Conservation (phyloP, 2,329 filamentous ascomycete species). For the Aspergillus caelatus region DNA sequence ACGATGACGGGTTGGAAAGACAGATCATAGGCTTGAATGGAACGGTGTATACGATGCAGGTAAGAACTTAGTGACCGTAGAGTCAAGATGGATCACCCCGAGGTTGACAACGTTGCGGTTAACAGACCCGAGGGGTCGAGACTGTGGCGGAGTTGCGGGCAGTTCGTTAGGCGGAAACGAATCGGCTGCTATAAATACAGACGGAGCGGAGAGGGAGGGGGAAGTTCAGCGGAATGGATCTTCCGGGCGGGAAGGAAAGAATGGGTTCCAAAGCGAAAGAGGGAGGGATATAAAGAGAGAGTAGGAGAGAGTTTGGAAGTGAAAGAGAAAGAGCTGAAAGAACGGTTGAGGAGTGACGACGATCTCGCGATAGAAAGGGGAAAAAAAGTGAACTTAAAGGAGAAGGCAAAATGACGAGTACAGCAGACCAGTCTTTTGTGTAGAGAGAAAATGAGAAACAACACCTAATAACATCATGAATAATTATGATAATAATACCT, state of each 20-base stretch:
- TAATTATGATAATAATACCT: background rate
- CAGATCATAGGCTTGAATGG: constrained; percentile 32
- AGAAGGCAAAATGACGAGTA: constrained; percentile 19
- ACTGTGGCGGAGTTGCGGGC: constrained; percentile 9
- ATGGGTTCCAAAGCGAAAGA: background rate
- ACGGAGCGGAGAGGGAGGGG: constrained; percentile 3
- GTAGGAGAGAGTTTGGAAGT: background rate
- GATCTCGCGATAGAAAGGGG: constrained; percentile 22
- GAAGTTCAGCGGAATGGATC: constrained; percentile 8
- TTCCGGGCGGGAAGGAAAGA: background rate
- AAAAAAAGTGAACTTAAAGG: constrained; percentile 27
- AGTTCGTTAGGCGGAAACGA: constrained; percentile 6
- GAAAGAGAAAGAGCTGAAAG: background rate
- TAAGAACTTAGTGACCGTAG: background rate
- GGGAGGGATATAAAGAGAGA: background rate
- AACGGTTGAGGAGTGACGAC: constrained; percentile 4
- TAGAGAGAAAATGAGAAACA: background rate
- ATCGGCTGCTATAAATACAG: constrained; percentile 1
- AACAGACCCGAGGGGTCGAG: constrained; percentile 3
- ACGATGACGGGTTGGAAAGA: constrained; percentile 22
- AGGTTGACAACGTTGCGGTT: constrained; percentile 2
- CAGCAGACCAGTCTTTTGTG: background rate
- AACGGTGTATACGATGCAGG: background rate
- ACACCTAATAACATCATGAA: background rate
- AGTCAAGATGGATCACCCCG: background rate